Conservation (phyloP, 257 asterid genomes). For the Fraxinus anomala region DNA sequence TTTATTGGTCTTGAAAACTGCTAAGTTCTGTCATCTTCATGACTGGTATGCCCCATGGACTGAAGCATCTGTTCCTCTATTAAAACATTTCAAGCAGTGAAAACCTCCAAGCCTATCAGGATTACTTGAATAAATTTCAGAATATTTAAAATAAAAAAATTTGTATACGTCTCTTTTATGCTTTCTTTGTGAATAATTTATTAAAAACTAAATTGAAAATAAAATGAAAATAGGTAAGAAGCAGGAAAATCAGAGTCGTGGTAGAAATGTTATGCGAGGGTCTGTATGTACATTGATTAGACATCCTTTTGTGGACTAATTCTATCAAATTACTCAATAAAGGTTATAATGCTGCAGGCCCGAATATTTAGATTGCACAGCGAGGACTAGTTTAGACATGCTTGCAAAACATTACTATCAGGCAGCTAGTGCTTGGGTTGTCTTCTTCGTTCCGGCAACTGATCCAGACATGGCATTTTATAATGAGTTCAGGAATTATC, state of each 20-base stretch:
- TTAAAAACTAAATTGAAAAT: slow-evolving; percentile 5
- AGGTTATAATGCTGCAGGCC: slow-evolving; percentile 61
- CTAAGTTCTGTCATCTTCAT: neutral
- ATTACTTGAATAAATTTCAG: slow-evolving; percentile 3
- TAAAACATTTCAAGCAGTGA: neutral
- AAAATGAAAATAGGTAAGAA: neutral
- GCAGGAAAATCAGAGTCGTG: neutral
- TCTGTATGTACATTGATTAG: neutral
- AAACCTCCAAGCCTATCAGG: neutral
- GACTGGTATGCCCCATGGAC: neutral
- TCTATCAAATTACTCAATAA: slow-evolving; percentile 24
- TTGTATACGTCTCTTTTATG: neutral
- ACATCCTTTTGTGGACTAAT: neutral
- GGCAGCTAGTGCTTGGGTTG: slow-evolving; percentile 79
- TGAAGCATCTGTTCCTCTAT: neutral
- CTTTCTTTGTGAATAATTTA: neutral
- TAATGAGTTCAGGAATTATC: slow-evolving; percentile 88
- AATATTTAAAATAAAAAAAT: slow-evolving; percentile 2
- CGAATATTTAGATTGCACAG: slow-evolving; percentile 81
- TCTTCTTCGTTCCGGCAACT: slow-evolving; percentile 83
- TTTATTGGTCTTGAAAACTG: neutral
- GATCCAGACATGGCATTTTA: slow-evolving; percentile 82
- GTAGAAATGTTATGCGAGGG: neutral
- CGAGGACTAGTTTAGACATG: slow-evolving; percentile 92
- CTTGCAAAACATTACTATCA: slow-evolving; percentile 90